Base-by-base conservation (phyloP, 768 basidiomycete genomes). In the Mycena sanguinolenta region DNA sequence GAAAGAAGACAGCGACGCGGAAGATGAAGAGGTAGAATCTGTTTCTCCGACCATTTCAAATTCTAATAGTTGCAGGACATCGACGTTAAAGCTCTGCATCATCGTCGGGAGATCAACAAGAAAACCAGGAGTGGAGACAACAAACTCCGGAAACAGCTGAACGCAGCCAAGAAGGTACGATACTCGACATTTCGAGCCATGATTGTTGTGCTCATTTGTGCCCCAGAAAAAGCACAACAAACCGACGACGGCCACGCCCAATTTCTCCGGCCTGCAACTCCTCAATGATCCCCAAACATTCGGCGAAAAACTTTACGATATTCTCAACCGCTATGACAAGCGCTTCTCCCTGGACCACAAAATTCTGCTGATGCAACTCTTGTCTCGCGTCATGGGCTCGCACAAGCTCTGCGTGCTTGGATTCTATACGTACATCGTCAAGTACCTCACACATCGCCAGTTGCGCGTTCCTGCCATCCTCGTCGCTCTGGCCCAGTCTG, bases 281-380 rank as follows among this genome's bases (percentile, higher is more conserved):
- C 86, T 99, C 54, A 90, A 97, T 74, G 98, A 99, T 77, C 96
- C 98, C 3, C 97, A 99, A 80, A 93, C 93, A 0, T 99, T 99
- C 77, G 92, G 90, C 30, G 98, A 99, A 82, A 96, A 94, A 79
- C 87, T 99, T 0, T 98, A 95, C 77, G 93, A 96, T 74, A 87
- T 89, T 60, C 83, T 99, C 49, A 90, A 90, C 75, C 87, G 86
- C 52, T 91, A 96, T 80, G 97, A 99, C 86, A 96, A 95, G 79
- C 93, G 93, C n/a, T 96, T 95, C 78, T 94, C 95, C 36, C 88
- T 99, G 66, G 97, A 98, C 75, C 98, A 99, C 86, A 98, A 98
- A 82, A 93, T 99, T 65, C 87, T 99, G 71, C 86, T 98, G 78
- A 97, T 99, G 95, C 96, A 98, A 78, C 92, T 99, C 58, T 89